These are phyloP conservation scores for Globisporangium nunn DNA, from an alignment of 352 stramenopile species.

Conservation along the genomic window DNA sequence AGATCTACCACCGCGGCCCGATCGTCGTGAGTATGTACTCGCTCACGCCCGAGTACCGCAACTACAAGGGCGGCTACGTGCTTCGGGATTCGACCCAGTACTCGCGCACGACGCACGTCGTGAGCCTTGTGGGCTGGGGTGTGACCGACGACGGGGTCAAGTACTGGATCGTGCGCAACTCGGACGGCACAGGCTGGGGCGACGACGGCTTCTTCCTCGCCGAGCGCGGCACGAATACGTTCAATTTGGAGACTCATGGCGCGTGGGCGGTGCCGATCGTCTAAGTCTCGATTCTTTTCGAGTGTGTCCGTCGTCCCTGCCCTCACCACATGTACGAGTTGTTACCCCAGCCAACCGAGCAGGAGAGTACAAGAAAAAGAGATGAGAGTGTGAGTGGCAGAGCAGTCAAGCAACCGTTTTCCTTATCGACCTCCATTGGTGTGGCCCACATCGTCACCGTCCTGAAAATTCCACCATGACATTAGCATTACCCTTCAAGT, in stretches of 20 bases:
- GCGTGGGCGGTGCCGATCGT: slow-evolving; percentile 70
- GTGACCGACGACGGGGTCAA: slow-evolving; percentile 71
- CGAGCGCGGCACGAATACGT: slow-evolving; percentile 68
- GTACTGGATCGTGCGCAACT: slow-evolving; percentile 97
- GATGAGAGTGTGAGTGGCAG: too few species aligned
- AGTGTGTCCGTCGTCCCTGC: too few species aligned
- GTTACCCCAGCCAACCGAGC: too few species aligned
- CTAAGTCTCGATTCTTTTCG: slow-evolving; percentile 1
- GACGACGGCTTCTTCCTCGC: slow-evolving; percentile 66
- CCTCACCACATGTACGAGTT: too few species aligned
- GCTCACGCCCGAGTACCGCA: slow-evolving; percentile 51
- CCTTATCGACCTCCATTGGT: too few species aligned
- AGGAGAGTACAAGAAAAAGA: too few species aligned
- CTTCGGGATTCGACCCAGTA: slow-evolving; percentile 82
- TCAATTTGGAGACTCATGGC: slow-evolving; percentile 68
- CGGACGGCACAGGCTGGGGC: slow-evolving; percentile 74
- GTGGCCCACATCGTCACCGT: too few species aligned
- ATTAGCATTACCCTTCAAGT: too few species aligned
- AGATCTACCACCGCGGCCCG: slow-evolving; percentile 94
- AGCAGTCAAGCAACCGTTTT: too few species aligned
- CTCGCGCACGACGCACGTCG: slow-evolving; percentile 82
- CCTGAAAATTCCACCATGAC: too few species aligned
- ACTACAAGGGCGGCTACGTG: slow-evolving; percentile 90
- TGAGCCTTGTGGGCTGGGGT: slow-evolving; percentile 95
- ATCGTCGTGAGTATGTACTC: slow-evolving; percentile 92